Evolutionary conservation across 1,284 basidiomycete species (phyloP).

Genomic region (Volvariella surrecta): DNA sequence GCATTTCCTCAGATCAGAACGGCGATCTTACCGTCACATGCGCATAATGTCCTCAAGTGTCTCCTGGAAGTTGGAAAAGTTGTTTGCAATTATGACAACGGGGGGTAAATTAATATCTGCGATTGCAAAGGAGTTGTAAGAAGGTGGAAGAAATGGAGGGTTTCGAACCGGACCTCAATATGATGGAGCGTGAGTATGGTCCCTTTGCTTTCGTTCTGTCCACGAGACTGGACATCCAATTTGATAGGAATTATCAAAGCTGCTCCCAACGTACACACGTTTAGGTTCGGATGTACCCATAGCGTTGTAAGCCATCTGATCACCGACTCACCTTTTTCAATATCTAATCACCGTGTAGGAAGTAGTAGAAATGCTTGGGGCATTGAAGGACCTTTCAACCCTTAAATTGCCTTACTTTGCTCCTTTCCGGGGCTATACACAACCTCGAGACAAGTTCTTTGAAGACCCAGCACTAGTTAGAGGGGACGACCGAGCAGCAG

Average conservation of each 20-base stretch:
- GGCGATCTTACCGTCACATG: conserved; percentile 18
- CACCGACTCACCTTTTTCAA: no score
- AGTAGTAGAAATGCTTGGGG: no score
- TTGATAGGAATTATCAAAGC: conserved; percentile 14
- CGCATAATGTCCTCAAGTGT: conserved; percentile 23
- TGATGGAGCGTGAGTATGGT: conserved; percentile 15
- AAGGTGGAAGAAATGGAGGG: conserved; percentile 18
- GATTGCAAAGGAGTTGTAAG: conserved; percentile 16
- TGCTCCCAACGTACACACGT: conserved; percentile 13
- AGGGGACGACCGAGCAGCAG: no score
- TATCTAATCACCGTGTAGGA: no score
- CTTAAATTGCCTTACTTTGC: no score
- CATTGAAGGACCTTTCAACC: no score
- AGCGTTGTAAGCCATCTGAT: no score
- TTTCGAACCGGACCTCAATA: conserved; percentile 11
- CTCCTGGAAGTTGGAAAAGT: conserved; percentile 21
- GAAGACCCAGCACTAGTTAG: no score
- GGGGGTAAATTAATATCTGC: conserved; percentile 18
- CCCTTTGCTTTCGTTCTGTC: neutral
- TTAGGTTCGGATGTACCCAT: conserved; percentile 10
- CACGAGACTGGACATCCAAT: neutral
- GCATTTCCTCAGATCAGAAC: conserved; percentile 20
- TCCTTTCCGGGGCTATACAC: no score
- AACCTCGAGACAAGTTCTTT: no score
- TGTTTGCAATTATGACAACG: conserved; percentile 17